Base-by-base conservation (phyloP, 2,329 filamentous ascomycete species). In the Fusarium graminum region DNA sequence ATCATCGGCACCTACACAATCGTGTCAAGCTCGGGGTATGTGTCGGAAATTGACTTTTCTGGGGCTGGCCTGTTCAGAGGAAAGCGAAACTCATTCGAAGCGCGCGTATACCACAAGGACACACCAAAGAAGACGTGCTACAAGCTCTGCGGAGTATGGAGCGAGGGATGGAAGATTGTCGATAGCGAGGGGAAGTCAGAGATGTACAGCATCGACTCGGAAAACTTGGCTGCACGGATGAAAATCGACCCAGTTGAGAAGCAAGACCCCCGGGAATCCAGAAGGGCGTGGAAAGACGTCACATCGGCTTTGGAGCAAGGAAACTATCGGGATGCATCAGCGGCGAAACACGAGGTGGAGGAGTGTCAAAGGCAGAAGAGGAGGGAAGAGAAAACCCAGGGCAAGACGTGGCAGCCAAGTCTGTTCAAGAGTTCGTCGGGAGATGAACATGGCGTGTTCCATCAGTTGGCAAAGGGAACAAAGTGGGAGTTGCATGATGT, bases 221-320 rank as follows among this genome's bases (percentile, higher is more conserved):
- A 75, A 4, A 68, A 81, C 2, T 71, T 36, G 32, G 14, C 68
- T 0, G 50, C 58, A 2, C 25, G 54, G 0, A 50, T 72, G n/a
- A 8, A 63, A 1, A 59, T 73, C 3, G 40, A 36, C 0, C 44
- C 68, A 0, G 72, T 91, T 9, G 88, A 91, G 38, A 77, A 90
- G 59, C 92, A 97, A 78, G 91, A 94, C 66, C 85, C 90, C 3
- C 89, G 92, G 73, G 93, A 97, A 80, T 91, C 90, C 10, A 85
- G 93, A 12, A 85, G 88, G 38, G 93, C 93, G 1, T 97, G 93
- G 93, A 82, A 82, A 30, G 90, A 90, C 63, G 93, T 97, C 4
- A 89, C 92, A 0, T 82, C 84, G 4, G 91, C 88, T 25, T 90
- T 97, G 57, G 78, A 82, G n/a, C 83, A 82, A 59, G 91, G 91